These are phyloP conservation scores for Paxillus involutus DNA, from an alignment of 768 basidiomycete species.

Conservation along the genomic window DNA sequence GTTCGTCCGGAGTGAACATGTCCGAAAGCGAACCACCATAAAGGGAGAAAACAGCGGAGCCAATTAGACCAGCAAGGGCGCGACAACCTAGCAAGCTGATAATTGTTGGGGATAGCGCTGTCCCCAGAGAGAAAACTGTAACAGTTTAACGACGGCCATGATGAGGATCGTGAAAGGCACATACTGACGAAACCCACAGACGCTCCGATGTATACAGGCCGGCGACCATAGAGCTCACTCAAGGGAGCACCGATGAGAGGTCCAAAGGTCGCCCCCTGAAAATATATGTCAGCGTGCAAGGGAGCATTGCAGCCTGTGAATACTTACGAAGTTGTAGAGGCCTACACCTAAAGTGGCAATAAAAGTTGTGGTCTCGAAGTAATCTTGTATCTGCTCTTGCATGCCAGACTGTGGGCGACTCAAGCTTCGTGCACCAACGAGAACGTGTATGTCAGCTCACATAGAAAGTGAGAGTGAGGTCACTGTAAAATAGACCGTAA, in stretches of 20 bases:
- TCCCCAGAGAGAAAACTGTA: slow-evolving; percentile 19
- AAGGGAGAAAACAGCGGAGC: slow-evolving; percentile 19
- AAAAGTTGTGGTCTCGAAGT: slow-evolving; percentile 15
- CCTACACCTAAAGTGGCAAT: slow-evolving; percentile 20
- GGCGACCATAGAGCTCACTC: slow-evolving; percentile 26
- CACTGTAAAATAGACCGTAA: slow-evolving; percentile 15
- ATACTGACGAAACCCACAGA: slow-evolving; percentile 18
- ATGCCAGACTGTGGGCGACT: slow-evolving; percentile 21
- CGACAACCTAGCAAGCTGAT: slow-evolving; percentile 17
- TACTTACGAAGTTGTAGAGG: slow-evolving; percentile 20
- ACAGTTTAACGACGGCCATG: neutral
- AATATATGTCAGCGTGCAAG: neutral
- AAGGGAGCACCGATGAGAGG: slow-evolving; percentile 24
- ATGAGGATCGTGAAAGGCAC: neutral
- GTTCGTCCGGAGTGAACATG: slow-evolving; percentile 23
- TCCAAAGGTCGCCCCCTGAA: slow-evolving; percentile 24
- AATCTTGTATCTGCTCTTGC: slow-evolving; percentile 26
- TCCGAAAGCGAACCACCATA: slow-evolving; percentile 27
- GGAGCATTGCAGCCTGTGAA: neutral
- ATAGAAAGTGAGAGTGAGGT: slow-evolving; percentile 27
- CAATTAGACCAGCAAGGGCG: slow-evolving; percentile 18
- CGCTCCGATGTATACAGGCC: slow-evolving; percentile 19
- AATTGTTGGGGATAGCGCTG: slow-evolving; percentile 20
- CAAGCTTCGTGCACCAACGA: neutral
- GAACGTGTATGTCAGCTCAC: slow-evolving; percentile 7